Conservation (phyloP, 2,329 filamentous ascomycete genomes). For the Fusarium coicis region DNA sequence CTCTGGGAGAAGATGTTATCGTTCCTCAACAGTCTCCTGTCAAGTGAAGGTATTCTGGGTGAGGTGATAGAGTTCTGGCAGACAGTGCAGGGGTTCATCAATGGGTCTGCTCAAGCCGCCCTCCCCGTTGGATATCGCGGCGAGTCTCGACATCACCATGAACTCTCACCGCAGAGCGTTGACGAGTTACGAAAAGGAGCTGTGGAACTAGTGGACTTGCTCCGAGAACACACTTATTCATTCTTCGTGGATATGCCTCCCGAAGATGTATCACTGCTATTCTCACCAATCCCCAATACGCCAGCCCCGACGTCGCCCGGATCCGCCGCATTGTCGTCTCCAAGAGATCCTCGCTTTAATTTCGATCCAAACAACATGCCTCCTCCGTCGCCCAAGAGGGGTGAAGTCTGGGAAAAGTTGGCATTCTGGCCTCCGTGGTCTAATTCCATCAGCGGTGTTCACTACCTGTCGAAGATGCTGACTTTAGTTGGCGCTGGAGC, state of each 20-base stretch:
- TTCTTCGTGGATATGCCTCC: constrained; percentile 91
- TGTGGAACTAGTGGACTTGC: constrained; percentile 82
- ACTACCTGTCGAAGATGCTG: constrained; percentile 87
- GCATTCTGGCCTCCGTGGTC: constrained; percentile 96
- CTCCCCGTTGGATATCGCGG: constrained; percentile 85
- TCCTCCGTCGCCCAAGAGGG: constrained; percentile 78
- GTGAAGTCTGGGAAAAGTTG: constrained; percentile 91
- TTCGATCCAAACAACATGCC: constrained; percentile 83
- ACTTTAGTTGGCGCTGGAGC: constrained; percentile 86
- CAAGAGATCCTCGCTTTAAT: constrained; percentile 79
- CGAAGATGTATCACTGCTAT: constrained; percentile 88
- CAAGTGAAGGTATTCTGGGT: constrained; percentile 81
- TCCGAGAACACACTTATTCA: constrained; percentile 80
- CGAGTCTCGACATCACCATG: constrained; percentile 83
- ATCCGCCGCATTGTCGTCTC: constrained; percentile 59
- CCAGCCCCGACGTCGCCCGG: constrained; percentile 50
- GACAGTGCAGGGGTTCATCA: constrained; percentile 87
- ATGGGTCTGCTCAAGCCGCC: constrained; percentile 82
- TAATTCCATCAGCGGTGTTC: constrained; percentile 90
- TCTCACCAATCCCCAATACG: constrained; percentile 79
- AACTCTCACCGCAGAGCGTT: constrained; percentile 76
- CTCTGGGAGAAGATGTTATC: constrained; percentile 90
- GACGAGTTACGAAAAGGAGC: constrained; percentile 79
- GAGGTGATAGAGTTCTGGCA: constrained; percentile 97
- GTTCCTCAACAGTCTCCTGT: constrained; percentile 80